These are phyloP conservation scores for Murraya koenigii DNA, from an alignment of 345 rosid species.

Conservation along the genomic window DNA sequence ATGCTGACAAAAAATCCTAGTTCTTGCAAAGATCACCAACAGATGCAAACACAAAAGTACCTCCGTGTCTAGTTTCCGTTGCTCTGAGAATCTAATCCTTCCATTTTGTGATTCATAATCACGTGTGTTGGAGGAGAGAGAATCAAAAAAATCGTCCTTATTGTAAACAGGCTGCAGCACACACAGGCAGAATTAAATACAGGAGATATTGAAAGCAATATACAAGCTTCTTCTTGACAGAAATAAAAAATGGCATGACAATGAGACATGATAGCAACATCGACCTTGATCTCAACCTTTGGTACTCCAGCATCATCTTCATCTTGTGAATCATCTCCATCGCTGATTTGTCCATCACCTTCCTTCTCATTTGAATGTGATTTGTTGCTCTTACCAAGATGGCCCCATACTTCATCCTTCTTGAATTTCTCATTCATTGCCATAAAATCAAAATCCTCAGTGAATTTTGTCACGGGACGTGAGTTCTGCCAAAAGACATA, in stretches of 20 bases:
- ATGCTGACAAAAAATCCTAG: neutral
- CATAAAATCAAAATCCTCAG: slow-evolving; percentile 14
- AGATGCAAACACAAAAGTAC: slow-evolving; percentile 31
- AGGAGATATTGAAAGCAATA: neutral
- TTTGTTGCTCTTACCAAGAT: slow-evolving; percentile 14
- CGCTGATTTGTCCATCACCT: slow-evolving; percentile 35
- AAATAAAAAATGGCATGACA: slow-evolving; percentile 12
- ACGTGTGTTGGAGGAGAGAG: slow-evolving; percentile 57
- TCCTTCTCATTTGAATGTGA: slow-evolving; percentile 33
- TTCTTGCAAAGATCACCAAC: neutral
- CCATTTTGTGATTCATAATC: slow-evolving; percentile 53
- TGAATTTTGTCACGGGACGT: neutral
- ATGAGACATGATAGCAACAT: neutral
- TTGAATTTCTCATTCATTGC: neutral
- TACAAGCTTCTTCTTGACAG: neutral
- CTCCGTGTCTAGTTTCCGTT: slow-evolving; percentile 83
- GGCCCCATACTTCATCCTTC: slow-evolving; percentile 10
- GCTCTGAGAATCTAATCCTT: slow-evolving; percentile 85
- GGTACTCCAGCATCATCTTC: slow-evolving; percentile 50
- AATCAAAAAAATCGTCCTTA: slow-evolving; percentile 92
- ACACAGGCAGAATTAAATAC: neutral
- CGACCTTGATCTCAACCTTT: slow-evolving; percentile 49
- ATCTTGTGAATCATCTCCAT: slow-evolving; percentile 17
- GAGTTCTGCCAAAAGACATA: neutral
- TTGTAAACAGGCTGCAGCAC: slow-evolving; percentile 67